A percentile compares a stretch with the other conserved stretches of the same genome.
These are phyloP conservation scores for Acer saccharum DNA, from an alignment of 345 rosid genomes.

Conservation along the genomic window DNA sequence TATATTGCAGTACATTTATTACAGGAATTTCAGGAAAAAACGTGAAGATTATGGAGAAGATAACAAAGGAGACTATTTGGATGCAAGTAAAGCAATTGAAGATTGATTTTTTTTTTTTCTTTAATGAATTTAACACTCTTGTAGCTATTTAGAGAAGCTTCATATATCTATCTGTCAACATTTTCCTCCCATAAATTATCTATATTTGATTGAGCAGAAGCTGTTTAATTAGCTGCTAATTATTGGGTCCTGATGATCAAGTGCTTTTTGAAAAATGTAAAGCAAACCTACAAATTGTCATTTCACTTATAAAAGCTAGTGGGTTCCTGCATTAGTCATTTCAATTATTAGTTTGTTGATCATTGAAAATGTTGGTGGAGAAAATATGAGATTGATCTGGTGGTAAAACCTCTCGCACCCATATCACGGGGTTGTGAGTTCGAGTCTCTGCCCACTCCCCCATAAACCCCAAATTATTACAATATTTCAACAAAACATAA, in stretches of 20 bases:
- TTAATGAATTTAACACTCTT: background rate
- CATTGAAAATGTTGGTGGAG: no score
- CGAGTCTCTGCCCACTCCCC: no score
- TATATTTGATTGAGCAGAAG: background rate
- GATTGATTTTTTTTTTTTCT: slow-evolving; percentile 12
- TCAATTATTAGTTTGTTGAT: no score
- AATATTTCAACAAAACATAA: no score
- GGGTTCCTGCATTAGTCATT: background rate
- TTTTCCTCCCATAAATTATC: background rate
- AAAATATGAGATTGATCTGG: no score
- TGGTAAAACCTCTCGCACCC: no score
- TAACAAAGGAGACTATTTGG: slow-evolving; percentile 39
- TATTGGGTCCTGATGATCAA: background rate
- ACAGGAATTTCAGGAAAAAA: slow-evolving; percentile 45
- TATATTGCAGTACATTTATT: slow-evolving; percentile 84
- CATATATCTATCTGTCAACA: background rate
- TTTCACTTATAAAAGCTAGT: no score
- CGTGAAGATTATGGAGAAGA: slow-evolving; percentile 24
- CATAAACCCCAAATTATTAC: no score
- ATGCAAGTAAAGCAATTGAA: slow-evolving; percentile 39
- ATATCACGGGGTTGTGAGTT: fast-evolving
- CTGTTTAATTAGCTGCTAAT: background rate
- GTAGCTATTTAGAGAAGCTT: background rate
- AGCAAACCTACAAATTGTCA: background rate
- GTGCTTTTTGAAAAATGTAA: background rate